These are phyloP conservation scores for Suillus fuscotomentosus DNA, from an alignment of 768 basidiomycete genomes.

Conservation along the genomic window DNA sequence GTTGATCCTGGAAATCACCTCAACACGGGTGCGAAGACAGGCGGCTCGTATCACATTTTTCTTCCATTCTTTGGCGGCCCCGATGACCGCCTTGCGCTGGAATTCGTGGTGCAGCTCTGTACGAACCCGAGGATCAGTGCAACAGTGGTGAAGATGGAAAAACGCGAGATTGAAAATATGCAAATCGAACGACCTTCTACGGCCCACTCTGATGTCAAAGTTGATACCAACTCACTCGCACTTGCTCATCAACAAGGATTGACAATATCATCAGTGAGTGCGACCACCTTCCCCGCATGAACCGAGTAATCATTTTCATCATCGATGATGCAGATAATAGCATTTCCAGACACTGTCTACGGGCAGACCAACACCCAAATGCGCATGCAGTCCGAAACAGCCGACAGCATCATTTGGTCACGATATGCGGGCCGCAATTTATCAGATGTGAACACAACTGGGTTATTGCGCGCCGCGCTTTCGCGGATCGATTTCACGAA, in stretches of 20 bases:
- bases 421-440: conserved; percentile 43
- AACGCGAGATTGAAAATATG: conserved; percentile 36
- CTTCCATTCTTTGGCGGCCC: conserved; percentile 94
- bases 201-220: conserved; percentile 23
- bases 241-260: conserved; percentile 24
- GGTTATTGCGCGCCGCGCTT: conserved; percentile 34
- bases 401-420: conserved; percentile 77
- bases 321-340: conserved; percentile 24
- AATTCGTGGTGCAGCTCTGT: conserved; percentile 84
- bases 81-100: conserved; percentile 85
- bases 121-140: conserved; percentile 64
- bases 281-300: background rate
- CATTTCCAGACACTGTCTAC: conserved; percentile 70
- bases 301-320: background rate
- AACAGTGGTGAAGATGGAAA: conserved; percentile 68
- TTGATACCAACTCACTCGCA: conserved; percentile 26
- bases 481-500: conserved; percentile 65
- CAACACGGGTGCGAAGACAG: conserved; percentile 16
- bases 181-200: conserved; percentile 18
- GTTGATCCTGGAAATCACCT: conserved; percentile 60
- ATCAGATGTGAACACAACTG: conserved; percentile 8
- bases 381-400: conserved; percentile 76
- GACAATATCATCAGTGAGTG: conserved; percentile 50
- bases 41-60: conserved; percentile 63
- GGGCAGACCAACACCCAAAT: conserved; percentile 61